A percentile compares a stretch with the other conserved stretches of the same genome.
phyloP scores from a whole-genome alignment of 2,329 filamentous ascomycete species.

The Fusarium veterinarium region DNA sequence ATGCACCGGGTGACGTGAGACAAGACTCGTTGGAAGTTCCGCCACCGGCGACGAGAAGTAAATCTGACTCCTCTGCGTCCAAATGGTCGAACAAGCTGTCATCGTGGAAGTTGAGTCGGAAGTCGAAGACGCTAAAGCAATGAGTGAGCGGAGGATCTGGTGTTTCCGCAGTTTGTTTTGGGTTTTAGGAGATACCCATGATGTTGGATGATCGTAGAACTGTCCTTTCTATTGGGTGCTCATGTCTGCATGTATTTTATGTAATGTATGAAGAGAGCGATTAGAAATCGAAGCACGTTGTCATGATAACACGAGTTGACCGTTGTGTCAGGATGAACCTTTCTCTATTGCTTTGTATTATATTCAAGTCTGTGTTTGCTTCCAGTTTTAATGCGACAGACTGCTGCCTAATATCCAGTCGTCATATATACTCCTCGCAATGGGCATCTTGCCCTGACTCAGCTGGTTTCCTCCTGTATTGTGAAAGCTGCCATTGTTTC shows the following conservation, averaged over 20 bases:
- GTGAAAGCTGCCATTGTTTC: background rate
- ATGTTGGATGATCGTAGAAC: background rate
- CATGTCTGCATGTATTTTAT: constrained; percentile 44
- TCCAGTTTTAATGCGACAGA: fast-evolving
- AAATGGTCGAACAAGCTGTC: constrained; percentile 37
- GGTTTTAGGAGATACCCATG: background rate
- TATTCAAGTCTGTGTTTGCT: fast-evolving
- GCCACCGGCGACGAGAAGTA: background rate
- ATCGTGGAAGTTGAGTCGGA: constrained; percentile 38
- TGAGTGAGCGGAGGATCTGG: background rate
- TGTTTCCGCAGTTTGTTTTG: background rate
- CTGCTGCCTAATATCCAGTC: fast-evolving
- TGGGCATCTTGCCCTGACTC: background rate
- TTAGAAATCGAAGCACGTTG: fast-evolving
- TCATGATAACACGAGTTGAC: background rate
- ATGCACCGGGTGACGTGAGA: background rate
- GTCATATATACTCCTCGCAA: background rate
- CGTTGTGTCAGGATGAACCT: fast-evolving
- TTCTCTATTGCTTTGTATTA: no score
- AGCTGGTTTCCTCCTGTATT: background rate
- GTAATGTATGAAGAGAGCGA: background rate
- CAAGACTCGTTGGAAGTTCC: constrained; percentile 20
- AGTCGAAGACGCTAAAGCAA: constrained; percentile 34
- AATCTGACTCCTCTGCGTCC: constrained; percentile 11
- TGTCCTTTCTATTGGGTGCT: constrained; percentile 53